Evolutionary conservation across 2,329 filamentous ascomycete genomes (phyloP).

Genomic region (Colletotrichum tofieldiae): DNA sequence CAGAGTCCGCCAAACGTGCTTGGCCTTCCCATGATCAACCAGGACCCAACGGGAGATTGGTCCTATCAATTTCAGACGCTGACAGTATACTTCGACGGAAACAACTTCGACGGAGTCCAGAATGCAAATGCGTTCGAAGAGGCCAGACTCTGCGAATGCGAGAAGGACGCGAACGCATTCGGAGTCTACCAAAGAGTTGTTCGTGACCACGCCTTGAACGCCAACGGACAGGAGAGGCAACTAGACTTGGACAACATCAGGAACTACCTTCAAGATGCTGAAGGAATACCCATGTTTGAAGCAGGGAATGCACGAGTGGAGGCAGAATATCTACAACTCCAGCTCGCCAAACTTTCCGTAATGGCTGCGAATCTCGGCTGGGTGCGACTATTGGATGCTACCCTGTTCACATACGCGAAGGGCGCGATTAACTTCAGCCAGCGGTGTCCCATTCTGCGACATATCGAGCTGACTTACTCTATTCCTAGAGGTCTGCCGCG

Average conservation of each 20-base stretch:
- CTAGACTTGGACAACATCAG: not conserved
- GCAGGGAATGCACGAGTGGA: not conserved
- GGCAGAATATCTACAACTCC: not conserved
- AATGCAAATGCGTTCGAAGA: not conserved
- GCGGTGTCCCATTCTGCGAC: not conserved
- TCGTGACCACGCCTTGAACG: not conserved
- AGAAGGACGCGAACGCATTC: not conserved
- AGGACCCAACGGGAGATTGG: no score
- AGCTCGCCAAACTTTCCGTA: not conserved
- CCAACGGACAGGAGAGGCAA: not conserved
- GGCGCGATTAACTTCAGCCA: not conserved
- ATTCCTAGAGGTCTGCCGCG: not conserved
- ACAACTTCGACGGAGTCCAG: no score
- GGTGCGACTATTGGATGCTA: not conserved
- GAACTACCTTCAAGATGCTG: not conserved
- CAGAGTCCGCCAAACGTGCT: no score
- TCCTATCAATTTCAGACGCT: not conserved
- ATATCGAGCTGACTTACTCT: not conserved
- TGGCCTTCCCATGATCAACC: no score
- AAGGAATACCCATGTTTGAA: not conserved
- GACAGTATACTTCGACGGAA: not conserved
- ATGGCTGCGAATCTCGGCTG: not conserved
- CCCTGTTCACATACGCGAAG: not conserved
- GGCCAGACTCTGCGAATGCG: not conserved
- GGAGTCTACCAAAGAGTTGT: not conserved